A percentile compares a stretch with the other conserved stretches of the same genome.
Evolutionary conservation across 2,329 filamentous ascomycete genomes (phyloP).

Genomic region (Microascus cirrosus): DNA sequence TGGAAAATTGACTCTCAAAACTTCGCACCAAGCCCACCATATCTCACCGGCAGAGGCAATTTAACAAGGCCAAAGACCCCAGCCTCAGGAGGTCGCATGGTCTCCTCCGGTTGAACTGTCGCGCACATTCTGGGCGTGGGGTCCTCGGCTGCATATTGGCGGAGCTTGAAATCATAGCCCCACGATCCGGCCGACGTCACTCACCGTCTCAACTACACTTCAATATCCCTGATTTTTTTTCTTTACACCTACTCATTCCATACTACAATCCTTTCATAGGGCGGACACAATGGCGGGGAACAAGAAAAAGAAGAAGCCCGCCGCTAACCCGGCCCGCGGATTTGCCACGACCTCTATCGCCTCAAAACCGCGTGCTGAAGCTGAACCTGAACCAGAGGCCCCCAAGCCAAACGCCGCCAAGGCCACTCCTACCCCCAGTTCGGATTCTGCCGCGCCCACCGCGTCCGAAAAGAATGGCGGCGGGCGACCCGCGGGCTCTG

Average conservation of each 20-base stretch:
- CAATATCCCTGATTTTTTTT: background rate
- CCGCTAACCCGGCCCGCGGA: slow-evolving; percentile 76
- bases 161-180: background rate
- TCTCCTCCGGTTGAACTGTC: background rate
- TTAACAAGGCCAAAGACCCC: too few relatives aligned
- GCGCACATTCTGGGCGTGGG: background rate
- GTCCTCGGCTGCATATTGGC: background rate
- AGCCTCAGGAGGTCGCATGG: background rate
- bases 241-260: background rate
- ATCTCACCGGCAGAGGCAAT: too few relatives aligned
- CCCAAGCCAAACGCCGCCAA: slow-evolving; percentile 10
- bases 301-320: slow-evolving; percentile 87
- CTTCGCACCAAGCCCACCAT: too few relatives aligned
- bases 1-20: too few relatives aligned
- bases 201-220: background rate
- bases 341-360: slow-evolving; percentile 91
- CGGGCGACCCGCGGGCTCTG: background rate
- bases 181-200: background rate
- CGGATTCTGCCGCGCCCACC: slow-evolving; percentile 10
- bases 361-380: slow-evolving; percentile 64
- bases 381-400: slow-evolving; percentile 21
- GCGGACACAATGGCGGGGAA: background rate
- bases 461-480: background rate
- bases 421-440: background rate
- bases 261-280: background rate